Evolutionary conservation across 164 flowering plant genomes (phyloP), one percentile per base, ranked within the genome.

Genomic region (Stephania cephalantha): DNA sequence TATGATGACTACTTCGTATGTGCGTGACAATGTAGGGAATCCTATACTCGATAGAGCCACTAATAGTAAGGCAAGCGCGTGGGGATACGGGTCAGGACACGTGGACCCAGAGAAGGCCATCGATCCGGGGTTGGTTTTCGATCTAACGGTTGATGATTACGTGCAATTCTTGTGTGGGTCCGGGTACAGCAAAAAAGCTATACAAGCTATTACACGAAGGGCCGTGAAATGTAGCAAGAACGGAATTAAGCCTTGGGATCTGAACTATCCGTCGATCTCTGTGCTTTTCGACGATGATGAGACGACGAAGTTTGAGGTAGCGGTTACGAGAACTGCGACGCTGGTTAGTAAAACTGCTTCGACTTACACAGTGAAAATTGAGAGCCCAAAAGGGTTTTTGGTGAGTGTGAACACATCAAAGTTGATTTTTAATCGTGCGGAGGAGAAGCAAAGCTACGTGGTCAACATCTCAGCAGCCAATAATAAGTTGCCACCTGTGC

Each of bases 81-180:
- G 84, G 82, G 87, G 70, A 66, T 25, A 70, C 6, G 93, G 88
- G 0, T 81, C 89, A 2, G 89, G 91, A 20, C 89, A 88, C 73
- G 87, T 85, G 63, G 78, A 88, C 31, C 88, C 88, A 0, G 76
- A 67, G 5, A 78, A 75, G 30, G 89, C 91, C 5, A 52, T 79
- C 11, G 80, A 84, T 76, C 88, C 91, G 0, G 89, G 89, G 4
- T 64, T 87, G 46, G 86, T 82, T 9, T 85, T 84, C 45, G 85
- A 87, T 76, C 13, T 88, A 2, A 78, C 81, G 25, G 25, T 25
- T 25, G 25, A 25, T 25, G 25, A 25, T 25, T 25, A 25, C 25
- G 25, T 25, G 25, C 52, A 77, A 4, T 87, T 88, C 68, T 80
- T 87, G 0, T 87, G 90, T 42, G 84, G 83, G 0, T 79, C 83